These are phyloP conservation scores for Melanogaster broomeanus DNA, from an alignment of 768 basidiomycete genomes.

Conservation along the genomic window DNA sequence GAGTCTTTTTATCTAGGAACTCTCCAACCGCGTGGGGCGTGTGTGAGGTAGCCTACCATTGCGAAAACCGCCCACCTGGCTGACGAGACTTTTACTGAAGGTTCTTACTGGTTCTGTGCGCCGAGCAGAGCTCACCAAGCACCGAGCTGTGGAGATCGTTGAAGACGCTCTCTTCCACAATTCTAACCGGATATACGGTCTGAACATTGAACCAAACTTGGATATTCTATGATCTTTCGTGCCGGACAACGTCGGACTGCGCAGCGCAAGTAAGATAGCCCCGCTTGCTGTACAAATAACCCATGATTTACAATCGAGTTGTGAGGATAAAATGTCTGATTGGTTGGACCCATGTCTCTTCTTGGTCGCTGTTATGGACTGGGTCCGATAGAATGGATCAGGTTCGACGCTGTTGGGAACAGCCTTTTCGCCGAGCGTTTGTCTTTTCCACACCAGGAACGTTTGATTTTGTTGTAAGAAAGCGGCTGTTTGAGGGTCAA, in stretches of 20 bases:
- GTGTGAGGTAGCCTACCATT: conserved; percentile 45
- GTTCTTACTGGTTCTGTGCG: conserved; percentile 55
- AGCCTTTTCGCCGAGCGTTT: background rate
- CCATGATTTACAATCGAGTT: too few species aligned
- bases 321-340: too few species aligned
- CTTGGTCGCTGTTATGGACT: too few species aligned
- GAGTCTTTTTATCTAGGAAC: conserved; percentile 73
- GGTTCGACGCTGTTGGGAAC: too few species aligned
- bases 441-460: too few species aligned
- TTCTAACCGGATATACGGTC: conserved; percentile 61
- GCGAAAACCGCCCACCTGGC: conserved; percentile 30
- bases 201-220: conserved; percentile 44
- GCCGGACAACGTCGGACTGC: too few species aligned
- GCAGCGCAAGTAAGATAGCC: too few species aligned
- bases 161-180: conserved; percentile 65
- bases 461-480: too few species aligned
- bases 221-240: too few species aligned
- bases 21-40: conserved; percentile 64
- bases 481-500: background rate
- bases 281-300: too few species aligned
- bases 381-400: too few species aligned
- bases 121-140: conserved; percentile 51
- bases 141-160: conserved; percentile 54
- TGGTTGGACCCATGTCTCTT: too few species aligned
- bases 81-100: conserved; percentile 57